Evolutionary conservation across 2,329 filamentous ascomycete genomes (phyloP).

Genomic region (Penicillium sp.): DNA sequence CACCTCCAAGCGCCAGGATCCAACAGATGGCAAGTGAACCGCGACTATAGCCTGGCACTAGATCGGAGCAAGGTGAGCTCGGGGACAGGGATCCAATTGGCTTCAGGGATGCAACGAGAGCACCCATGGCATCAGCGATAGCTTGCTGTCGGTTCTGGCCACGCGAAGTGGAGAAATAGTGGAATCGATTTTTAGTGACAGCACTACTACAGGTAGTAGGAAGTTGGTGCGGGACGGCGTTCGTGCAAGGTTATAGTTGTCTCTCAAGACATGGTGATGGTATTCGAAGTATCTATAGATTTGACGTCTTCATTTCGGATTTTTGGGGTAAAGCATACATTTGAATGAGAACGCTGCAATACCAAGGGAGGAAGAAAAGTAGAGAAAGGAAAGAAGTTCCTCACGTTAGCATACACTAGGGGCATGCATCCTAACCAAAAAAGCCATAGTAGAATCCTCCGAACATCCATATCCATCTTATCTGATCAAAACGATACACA

Average conservation of each 20-base stretch:
- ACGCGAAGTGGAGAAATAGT: slow-evolving; percentile 75
- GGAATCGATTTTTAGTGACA: slow-evolving; percentile 62
- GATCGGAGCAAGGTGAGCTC: slow-evolving; percentile 62
- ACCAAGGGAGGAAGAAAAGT: neutral
- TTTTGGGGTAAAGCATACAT: neutral
- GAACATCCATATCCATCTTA: neutral
- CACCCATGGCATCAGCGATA: slow-evolving; percentile 84
- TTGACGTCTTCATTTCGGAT: neutral
- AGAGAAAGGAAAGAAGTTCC: neutral
- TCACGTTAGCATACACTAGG: neutral
- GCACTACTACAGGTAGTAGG: too few species aligned
- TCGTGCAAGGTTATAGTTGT: slow-evolving; percentile 3
- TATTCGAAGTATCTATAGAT: neutral
- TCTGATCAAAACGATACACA: neutral
- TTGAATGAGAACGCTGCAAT: neutral
- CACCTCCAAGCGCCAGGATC: slow-evolving; percentile 59
- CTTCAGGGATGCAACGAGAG: slow-evolving; percentile 91
- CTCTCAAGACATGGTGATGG: neutral
- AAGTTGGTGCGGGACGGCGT: neutral
- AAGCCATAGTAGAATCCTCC: neutral
- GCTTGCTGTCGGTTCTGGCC: slow-evolving; percentile 72
- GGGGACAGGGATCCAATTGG: slow-evolving; percentile 78
- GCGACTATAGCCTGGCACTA: slow-evolving; percentile 77
- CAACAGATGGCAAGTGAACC: slow-evolving; percentile 61
- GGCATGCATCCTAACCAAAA: neutral